Evolutionary conservation across 2,329 filamentous ascomycete genomes (phyloP), one percentile per base, ranked within the genome.

Genomic region (Penicillium sp.): DNA sequence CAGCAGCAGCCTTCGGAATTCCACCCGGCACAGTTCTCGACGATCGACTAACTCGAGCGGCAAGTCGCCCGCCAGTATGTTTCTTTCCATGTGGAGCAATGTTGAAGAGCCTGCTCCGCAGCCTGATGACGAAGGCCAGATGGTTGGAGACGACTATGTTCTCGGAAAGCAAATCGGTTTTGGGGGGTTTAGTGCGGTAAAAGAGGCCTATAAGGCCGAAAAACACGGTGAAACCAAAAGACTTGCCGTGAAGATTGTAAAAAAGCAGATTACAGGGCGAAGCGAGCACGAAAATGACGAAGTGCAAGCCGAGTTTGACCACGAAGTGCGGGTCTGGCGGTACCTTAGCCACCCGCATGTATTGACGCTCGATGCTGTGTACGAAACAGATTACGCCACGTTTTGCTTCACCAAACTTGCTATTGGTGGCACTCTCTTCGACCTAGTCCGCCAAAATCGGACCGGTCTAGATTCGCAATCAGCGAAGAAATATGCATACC

Each of bases 321-420:
- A 88, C 60, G 86, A 89, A 75, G 84, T 89, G 46, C 81, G 84
- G 43, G 81, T 89, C 41, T 89, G 86, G 86, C 81, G 86, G 46
- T 86, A 85, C 65, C 75, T 89, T 43, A 81, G 81, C 55, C 85
- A 89, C 66, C 80, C 80, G 1, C 82, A 88, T 67, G 82, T 89
- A 48, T 73, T 89, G 31, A 81, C 83, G 0, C 78, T 89, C 8
- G 80, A 87, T 57, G 81, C 83, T 6, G 86, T 88, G 21, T 88
- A 86, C 70, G 85, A 86, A 62, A 87, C 85, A 15, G 83, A 87
- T 46, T 87, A 83, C 66, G 86, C 86, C n/a, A 88, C 86, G 0
- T 89, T 86, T 62, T 88, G 86, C 67, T 87, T 89, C 69, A 89
- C 86, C 56, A 83, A 83, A 57, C 73, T 88, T 55, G 85, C 84